phyloP scores from a whole-genome alignment of 2,329 filamentous ascomycete species.

The Orbilia oligospora region DNA sequence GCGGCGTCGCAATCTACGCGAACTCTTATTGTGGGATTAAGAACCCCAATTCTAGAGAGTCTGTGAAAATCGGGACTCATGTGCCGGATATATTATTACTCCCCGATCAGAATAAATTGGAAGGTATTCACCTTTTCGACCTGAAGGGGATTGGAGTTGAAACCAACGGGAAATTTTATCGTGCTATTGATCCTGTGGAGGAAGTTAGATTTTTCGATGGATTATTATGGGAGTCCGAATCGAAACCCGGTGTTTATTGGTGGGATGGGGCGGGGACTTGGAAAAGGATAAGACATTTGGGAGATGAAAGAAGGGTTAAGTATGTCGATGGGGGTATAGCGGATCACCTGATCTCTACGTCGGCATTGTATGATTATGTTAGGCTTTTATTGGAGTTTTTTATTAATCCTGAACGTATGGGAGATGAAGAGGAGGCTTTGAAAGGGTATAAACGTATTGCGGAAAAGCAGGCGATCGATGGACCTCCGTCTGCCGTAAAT shows the following conservation, averaged over 20 bases:
- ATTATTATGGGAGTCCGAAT: neutral
- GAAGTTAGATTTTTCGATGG: neutral
- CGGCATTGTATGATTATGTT: constrained; percentile 4
- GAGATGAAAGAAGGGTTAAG: neutral
- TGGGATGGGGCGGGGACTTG: constrained; percentile 6
- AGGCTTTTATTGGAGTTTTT: constrained; percentile 11
- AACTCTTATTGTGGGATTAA: neutral
- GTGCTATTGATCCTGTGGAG: neutral
- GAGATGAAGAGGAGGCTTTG: constrained; percentile 1
- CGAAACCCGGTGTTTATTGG: neutral
- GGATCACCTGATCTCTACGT: neutral
- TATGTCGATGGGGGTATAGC: neutral
- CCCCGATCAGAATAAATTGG: neutral
- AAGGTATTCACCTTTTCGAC: neutral
- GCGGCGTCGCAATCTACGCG: neutral
- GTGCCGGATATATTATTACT: neutral
- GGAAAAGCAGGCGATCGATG: neutral
- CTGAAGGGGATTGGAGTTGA: neutral
- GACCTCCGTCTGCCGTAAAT: too few species aligned
- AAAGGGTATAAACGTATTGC: neutral
- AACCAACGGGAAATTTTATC: neutral
- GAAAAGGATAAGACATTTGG: neutral
- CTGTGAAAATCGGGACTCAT: neutral
- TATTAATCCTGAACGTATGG: neutral
- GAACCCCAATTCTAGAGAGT: neutral